Base-by-base conservation (phyloP, 345 rosid genomes). In the Barbarea vulgaris region DNA sequence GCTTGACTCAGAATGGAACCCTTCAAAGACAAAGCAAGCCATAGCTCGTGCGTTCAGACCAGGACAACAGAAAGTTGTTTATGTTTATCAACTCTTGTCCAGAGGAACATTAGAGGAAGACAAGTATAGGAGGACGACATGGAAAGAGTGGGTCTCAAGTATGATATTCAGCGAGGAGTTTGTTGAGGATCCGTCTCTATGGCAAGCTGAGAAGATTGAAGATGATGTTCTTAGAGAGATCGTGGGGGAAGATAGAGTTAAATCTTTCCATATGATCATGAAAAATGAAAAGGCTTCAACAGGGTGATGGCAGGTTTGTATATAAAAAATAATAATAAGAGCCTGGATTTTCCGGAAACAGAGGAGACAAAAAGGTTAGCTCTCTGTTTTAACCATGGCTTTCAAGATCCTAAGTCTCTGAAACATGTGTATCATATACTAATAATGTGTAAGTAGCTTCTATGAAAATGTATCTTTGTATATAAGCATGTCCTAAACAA, bases 81-180 rank as follows among this genome's bases (percentile, higher is more conserved):
- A 88, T 64, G 99, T 95, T 60, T 95, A 95, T 79, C 99, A 95
- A 72, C 93, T 95, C 18, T 76, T 95, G 61, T 91, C 92, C 2
- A 83, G 91, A 0, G 91, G 88, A 65, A 85, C 97, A 7, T 84
- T 92, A 14, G 99, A 92, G 76, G 96, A 90, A 77, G 99, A 90
- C 47, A 92, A 92, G 84, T 88, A 95, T 41, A 64, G 86, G 17
- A 84, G 98, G 84, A 95, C 99, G 3, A 89, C 97, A 41, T 92
- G 97, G 99, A 95, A 95, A 77, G 97, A 92, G 41, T 95, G 99
- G 97, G 93, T 95, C 7, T 92, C 99, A 0, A 83, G 92, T 65
- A 92, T 90, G 97, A 95, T 95, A 50, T 95, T 95, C 28, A 95
- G 99, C 3, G 99, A 95, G 76, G 97, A 85, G 5, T 88, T 92